phyloP scores from a whole-genome alignment of 331 rosid species.

The Arachis monticola region DNA sequence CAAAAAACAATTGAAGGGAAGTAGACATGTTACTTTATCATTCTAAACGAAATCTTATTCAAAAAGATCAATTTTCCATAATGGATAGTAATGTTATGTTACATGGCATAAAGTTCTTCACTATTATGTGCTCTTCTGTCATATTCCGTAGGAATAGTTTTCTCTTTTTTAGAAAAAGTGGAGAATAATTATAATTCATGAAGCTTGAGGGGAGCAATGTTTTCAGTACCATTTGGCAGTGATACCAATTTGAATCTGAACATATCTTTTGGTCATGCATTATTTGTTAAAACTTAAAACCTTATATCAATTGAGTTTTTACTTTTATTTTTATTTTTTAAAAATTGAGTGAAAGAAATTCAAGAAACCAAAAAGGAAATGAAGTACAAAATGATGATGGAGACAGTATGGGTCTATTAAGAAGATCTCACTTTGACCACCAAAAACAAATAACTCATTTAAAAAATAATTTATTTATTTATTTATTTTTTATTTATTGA shows the following conservation, averaged over 20 bases:
- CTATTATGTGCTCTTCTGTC: slow-evolving; percentile 26
- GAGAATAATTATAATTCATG: not conserved
- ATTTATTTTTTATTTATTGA: not conserved
- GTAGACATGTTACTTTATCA: too few species aligned
- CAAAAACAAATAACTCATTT: not conserved
- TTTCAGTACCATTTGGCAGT: not conserved
- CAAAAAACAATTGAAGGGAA: too few species aligned
- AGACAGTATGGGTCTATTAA: not conserved
- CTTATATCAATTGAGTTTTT: not conserved
- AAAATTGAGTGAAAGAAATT: not conserved
- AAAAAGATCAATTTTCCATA: too few species aligned
- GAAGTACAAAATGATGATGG: not conserved
- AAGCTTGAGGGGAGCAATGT: slow-evolving; percentile 26
- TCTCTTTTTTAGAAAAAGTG: not conserved
- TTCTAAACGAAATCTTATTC: too few species aligned
- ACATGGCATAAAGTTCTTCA: slow-evolving; percentile 2
- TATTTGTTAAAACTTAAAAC: slow-evolving; percentile 15
- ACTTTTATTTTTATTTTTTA: not conserved
- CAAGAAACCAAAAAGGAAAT: not conserved
- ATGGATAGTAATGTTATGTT: not conserved
- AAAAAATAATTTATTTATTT: not conserved
- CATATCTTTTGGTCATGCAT: not conserved
- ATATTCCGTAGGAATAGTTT: slow-evolving; percentile 1
- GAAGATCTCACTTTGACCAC: not conserved
- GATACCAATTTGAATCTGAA: not conserved